phyloP scores from a whole-genome alignment of 2,329 filamentous ascomycete genomes.

The Biscogniauxia sp. region DNA sequence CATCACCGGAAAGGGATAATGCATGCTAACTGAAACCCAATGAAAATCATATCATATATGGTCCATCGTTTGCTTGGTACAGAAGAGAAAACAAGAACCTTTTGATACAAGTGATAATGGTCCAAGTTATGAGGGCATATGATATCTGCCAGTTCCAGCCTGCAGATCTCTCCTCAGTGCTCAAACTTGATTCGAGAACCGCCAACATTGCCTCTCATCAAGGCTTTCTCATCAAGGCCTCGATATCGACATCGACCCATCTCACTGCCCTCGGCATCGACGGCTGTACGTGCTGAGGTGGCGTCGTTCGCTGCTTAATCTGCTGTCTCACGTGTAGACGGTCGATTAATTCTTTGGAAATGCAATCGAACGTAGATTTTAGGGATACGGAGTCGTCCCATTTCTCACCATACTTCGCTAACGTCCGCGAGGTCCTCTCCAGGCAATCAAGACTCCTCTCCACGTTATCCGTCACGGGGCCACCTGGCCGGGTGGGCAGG shows the following conservation, averaged over 20 bases:
- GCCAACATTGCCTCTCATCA: conserved; percentile 36
- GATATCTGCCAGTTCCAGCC: too few species aligned
- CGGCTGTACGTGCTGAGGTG: conserved; percentile 27
- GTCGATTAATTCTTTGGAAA: conserved; percentile 44
- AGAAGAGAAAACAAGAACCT: background rate
- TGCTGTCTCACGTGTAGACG: conserved; percentile 41
- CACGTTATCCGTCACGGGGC: conserved; percentile 47
- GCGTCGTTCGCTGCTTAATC: conserved; percentile 35
- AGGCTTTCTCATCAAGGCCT: conserved; percentile 44
- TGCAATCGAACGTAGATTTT: conserved; percentile 51
- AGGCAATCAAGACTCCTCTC: conserved; percentile 56
- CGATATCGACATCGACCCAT: conserved; percentile 46
- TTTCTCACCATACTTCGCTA: conserved; percentile 56
- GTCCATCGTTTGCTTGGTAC: background rate
- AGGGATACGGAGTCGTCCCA: conserved; percentile 58
- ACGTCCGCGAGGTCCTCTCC: conserved; percentile 50
- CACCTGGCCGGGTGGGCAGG: conserved; percentile 45
- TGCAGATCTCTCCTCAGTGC: background rate
- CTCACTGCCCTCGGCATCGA: conserved; percentile 36
- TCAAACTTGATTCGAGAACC: conserved; percentile 17
- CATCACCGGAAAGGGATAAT: background rate
- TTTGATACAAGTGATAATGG: background rate
- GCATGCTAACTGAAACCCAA: background rate
- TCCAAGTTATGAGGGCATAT: background rate
- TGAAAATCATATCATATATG: background rate